These are phyloP conservation scores for Karstenula rhodostoma DNA, from an alignment of 2,329 filamentous ascomycete species.

Conservation along the genomic window DNA sequence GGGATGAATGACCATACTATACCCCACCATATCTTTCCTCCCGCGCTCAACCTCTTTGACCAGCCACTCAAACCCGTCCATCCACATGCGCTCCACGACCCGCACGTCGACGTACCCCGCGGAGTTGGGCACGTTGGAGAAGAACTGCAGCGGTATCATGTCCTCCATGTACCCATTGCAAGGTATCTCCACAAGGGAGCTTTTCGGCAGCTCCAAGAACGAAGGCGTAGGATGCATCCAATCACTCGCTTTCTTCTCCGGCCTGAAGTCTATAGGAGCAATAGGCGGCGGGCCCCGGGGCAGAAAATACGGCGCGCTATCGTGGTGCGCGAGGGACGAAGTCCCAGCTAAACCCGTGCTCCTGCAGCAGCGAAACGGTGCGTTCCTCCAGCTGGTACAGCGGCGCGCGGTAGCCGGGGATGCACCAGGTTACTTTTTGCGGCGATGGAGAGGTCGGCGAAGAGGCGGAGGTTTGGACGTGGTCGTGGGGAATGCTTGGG, in stretches of 20 bases:
- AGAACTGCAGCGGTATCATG: constrained; percentile 59
- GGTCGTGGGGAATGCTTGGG: too few relatives aligned
- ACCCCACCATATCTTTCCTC: constrained; percentile 52
- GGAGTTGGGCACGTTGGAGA: constrained; percentile 59
- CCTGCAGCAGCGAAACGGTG: constrained; percentile 58
- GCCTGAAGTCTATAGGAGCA: constrained; percentile 36
- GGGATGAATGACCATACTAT: constrained; percentile 64
- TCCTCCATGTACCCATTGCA: constrained; percentile 63
- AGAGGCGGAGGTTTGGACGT: constrained; percentile 54
- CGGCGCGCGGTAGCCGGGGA: constrained; percentile 65
- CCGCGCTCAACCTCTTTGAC: constrained; percentile 48
- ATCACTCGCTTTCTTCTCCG: not conserved
- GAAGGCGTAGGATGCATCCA: constrained; percentile 19
- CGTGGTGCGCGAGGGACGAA: constrained; percentile 60
- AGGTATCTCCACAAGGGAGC: constrained; percentile 57
- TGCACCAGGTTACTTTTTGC: constrained; percentile 67
- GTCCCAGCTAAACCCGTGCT: constrained; percentile 61
- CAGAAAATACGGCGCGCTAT: constrained; percentile 60
- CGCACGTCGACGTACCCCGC: constrained; percentile 66
- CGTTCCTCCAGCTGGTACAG: constrained; percentile 60
- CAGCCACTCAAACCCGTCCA: constrained; percentile 66
- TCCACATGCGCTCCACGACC: constrained; percentile 68
- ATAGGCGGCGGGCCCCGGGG: constrained; percentile 52
- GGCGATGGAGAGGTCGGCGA: constrained; percentile 60
- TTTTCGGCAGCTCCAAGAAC: constrained; percentile 37